These are phyloP conservation scores for Yamadazyma kitorensis DNA, from an alignment of 805 yeast genomes.

Conservation along the genomic window DNA sequence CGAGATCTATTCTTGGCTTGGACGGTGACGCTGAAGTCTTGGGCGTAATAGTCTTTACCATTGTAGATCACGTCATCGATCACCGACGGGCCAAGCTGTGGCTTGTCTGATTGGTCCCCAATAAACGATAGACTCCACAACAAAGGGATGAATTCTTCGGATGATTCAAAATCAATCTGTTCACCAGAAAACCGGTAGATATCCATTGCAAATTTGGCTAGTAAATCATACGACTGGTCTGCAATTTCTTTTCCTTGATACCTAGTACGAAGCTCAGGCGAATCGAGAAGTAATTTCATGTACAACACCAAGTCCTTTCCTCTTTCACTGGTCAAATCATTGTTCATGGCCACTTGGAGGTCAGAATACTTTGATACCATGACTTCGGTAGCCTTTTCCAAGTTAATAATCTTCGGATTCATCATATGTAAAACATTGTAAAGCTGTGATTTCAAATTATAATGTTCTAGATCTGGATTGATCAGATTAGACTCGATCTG, in stretches of 20 bases:
- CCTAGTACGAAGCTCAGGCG: constrained; percentile 15
- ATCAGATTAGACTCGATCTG: constrained; percentile 16
- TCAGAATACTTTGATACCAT: constrained; percentile 28
- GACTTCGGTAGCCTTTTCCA: constrained; percentile 21
- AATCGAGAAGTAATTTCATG: constrained; percentile 34
- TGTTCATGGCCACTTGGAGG: constrained; percentile 10
- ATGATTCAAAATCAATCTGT: constrained; percentile 20
- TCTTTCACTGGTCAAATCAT: constrained; percentile 16
- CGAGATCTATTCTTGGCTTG: constrained; percentile 29
- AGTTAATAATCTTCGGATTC: constrained; percentile 22
- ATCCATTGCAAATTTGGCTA: constrained; percentile 26
- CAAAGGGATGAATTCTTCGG: constrained; percentile 30
- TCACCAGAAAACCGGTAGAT: constrained; percentile 25
- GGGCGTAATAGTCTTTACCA: constrained; percentile 4
- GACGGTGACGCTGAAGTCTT: constrained; percentile 4
- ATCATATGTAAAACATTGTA: constrained; percentile 26
- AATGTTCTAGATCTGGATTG: constrained; percentile 15
- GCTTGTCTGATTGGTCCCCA: constrained; percentile 4
- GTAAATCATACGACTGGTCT: constrained; percentile 20
- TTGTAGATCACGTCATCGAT: constrained; percentile 25
- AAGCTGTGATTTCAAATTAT: constrained; percentile 19
- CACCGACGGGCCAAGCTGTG: constrained; percentile 20
- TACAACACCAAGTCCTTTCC: constrained; percentile 27
- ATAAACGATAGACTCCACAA: constrained; percentile 31
- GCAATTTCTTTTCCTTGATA: constrained; percentile 8